Conservation (phyloP, 2,329 filamentous ascomycete species). For the Tothia fuscella region DNA sequence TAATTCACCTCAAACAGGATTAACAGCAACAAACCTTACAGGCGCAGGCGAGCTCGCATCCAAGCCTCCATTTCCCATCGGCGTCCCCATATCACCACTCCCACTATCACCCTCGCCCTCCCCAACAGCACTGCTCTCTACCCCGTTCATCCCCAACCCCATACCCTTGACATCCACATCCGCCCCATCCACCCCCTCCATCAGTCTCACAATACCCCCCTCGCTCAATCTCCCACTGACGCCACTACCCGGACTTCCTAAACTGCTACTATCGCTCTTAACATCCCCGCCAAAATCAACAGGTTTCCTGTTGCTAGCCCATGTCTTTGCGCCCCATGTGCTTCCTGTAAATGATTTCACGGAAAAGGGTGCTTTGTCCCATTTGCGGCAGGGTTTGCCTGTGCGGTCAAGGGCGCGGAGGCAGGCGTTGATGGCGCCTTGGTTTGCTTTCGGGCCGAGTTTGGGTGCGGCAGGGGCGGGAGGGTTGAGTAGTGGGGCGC, state of each 20-base stretch:
- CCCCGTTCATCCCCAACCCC: no score
- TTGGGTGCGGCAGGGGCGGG: slow-evolving; percentile 40
- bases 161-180: no score
- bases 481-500: slow-evolving; percentile 32
- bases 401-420: slow-evolving; percentile 87
- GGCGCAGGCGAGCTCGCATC: no score
- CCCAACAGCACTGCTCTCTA: no score
- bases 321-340: slow-evolving; percentile 68
- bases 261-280: slow-evolving; percentile 43
- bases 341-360: slow-evolving; percentile 91
- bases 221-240: slow-evolving; percentile 48
- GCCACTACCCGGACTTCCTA: no score
- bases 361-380: slow-evolving; percentile 70
- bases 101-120: no score
- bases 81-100: no score
- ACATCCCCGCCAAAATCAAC: slow-evolving; percentile 47
- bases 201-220: slow-evolving; percentile 47
- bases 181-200: no score
- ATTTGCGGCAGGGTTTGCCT: slow-evolving; percentile 84
- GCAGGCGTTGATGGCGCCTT: slow-evolving; percentile 92
- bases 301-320: slow-evolving; percentile 60
- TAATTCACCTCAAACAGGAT: no score
- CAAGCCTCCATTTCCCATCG: no score
- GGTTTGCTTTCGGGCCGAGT: slow-evolving; percentile 90
- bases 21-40: no score